Base-by-base conservation (phyloP, 495 filamentous ascomycete species). In the Trichoderma gamsii region DNA sequence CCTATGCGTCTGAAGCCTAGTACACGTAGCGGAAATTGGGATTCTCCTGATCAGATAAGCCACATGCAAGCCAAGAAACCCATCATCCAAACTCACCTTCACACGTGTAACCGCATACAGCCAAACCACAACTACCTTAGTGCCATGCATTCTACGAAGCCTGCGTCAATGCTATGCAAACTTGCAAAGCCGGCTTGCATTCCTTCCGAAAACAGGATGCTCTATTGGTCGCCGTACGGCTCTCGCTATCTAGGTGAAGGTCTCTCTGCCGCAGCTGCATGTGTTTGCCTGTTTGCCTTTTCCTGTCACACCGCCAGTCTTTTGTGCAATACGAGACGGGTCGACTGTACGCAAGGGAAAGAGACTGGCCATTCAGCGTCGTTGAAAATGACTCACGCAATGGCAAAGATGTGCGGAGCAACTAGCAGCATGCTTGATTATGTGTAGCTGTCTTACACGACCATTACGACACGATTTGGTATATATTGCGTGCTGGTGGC, bases 241-340 rank as follows among this genome's bases (percentile, higher is more conserved):
- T 52, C 49, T 52, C 49, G 49, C 21, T 23, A 52, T 52, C 49
- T 25, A n/a, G n/a, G 11, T n/a, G n/a, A 9, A 11, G 5, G 21
- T 7, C n/a, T 46, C 35, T 4, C 35, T 38, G 5, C 8, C 12
- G 18, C 43, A n/a, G 12, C 43, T 46, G 43, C 43, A 46, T 18
- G 43, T 7, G 35, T 7, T 38, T 38, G 35, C 35, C 35, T 38
- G 35, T 38, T 38, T 38, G 35, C 35, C 35, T 38, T 4, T 38
- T 38, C 25, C 25, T 32, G 56, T 61, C 56, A 61, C 56, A 61
- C 56, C 56, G 56, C 56, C 27, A 32, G 25, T 61, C 25, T 32
- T 29, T 29, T 61, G 56, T 61, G 25, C 29, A 32, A 15, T 25
- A 4, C 7, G 27, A 29, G n/a, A 23, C 1, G 51, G n/a, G 1